Evolutionary conservation across 176 grass and related monocot genomes (phyloP).

Genomic region (Avena atlantica): DNA sequence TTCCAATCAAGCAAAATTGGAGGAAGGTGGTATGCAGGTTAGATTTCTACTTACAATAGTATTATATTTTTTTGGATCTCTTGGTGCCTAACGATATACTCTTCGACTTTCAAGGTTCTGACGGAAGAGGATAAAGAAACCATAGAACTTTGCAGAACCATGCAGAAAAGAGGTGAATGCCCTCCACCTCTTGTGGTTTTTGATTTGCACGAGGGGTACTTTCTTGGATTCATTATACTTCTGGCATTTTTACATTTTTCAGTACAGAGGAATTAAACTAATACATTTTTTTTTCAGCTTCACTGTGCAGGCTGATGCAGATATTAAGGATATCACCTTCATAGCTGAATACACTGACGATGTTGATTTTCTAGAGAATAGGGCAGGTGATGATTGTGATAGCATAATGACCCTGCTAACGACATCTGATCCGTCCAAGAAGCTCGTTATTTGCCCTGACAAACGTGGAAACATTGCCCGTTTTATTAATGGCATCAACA

Average conservation of each 20-base stretch:
- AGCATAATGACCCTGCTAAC: constrained; percentile 85
- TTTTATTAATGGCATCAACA: constrained; percentile 89
- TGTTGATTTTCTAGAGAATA: constrained; percentile 75
- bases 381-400: constrained; percentile 69
- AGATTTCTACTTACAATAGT: constrained; percentile 19
- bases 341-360: constrained; percentile 72
- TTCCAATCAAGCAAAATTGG: constrained; percentile 67
- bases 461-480: constrained; percentile 74
- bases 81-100: constrained; percentile 23
- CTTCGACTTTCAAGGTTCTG: constrained; percentile 61
- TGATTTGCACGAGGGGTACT: constrained; percentile 75
- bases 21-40: constrained; percentile 93
- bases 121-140: constrained; percentile 78
- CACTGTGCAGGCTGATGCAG: constrained; percentile 76
- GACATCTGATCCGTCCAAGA: constrained; percentile 54
- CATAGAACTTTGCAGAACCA: constrained; percentile 70
- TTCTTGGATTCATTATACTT: constrained; percentile 16
- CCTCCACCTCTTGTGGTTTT: constrained; percentile 84
- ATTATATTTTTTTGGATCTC: neutral
- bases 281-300: constrained; percentile 58
- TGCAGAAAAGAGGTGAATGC: constrained; percentile 82
- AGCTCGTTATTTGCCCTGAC: constrained; percentile 78
- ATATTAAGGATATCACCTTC: constrained; percentile 83
- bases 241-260: neutral
- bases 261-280: constrained; percentile 6